These are phyloP conservation scores for Yarrowia sp. DNA, from an alignment of 805 yeast species.

Conservation along the genomic window DNA sequence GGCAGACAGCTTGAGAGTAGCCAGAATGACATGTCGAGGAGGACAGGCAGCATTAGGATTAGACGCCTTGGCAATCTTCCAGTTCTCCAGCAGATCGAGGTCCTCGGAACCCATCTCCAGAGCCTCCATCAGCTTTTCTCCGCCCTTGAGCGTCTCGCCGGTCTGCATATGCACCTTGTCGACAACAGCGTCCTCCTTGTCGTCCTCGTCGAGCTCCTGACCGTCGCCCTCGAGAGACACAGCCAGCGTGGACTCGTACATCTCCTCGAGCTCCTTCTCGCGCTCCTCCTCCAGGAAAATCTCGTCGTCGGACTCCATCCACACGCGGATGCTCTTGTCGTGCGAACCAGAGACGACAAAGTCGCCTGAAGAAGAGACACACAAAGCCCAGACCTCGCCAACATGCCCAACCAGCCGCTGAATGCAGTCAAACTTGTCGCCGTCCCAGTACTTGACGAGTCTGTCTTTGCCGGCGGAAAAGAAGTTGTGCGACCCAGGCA, in stretches of 20 bases:
- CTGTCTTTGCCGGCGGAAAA: constrained; percentile 90
- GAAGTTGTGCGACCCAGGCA: constrained; percentile 84
- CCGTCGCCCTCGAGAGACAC: constrained; percentile 64
- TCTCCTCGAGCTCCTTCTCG: constrained; percentile 91
- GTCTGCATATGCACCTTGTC: constrained; percentile 74
- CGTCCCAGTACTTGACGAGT: constrained; percentile 94
- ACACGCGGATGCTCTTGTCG: constrained; percentile 88
- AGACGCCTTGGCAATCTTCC: constrained; percentile 45
- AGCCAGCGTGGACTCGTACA: constrained; percentile 77
- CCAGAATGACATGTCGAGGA: constrained; percentile 64
- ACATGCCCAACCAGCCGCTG: constrained; percentile 86
- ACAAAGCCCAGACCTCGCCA: constrained; percentile 89
- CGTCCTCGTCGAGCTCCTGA: constrained; percentile 42
- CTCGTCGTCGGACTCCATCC: constrained; percentile 92
- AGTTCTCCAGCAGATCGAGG: constrained; percentile 54
- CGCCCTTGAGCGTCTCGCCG: constrained; percentile 87
- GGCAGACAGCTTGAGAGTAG: constrained; percentile 69
- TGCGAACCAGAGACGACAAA: constrained; percentile 82
- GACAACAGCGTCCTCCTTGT: constrained; percentile 42
- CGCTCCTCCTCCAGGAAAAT: constrained; percentile 96
- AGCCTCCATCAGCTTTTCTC: constrained; percentile 90
- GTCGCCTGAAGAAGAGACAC: constrained; percentile 66
- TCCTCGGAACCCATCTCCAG: constrained; percentile 78
- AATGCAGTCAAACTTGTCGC: constrained; percentile 90
- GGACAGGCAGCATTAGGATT: constrained; percentile 54